Conservation (phyloP, 768 basidiomycete genomes). For the Psilocybe subaeruginosa region DNA sequence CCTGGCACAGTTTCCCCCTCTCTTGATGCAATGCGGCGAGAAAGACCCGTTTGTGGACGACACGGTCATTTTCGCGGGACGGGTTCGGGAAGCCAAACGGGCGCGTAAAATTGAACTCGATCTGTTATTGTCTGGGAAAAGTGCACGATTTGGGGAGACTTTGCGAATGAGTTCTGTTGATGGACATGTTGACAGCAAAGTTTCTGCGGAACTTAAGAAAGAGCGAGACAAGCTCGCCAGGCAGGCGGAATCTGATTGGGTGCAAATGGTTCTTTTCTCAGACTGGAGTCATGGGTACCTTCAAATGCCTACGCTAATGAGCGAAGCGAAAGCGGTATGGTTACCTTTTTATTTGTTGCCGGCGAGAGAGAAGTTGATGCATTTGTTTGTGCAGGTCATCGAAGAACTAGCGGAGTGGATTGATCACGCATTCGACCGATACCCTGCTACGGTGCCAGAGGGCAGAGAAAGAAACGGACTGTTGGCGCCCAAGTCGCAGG, state of each 20-base stretch:
- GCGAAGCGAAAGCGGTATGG: slow-evolving; percentile 69
- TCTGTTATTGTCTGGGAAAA: slow-evolving; percentile 58
- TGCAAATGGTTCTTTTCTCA: slow-evolving; percentile 89
- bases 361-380: slow-evolving; percentile 5
- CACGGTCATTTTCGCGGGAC: slow-evolving; percentile 94
- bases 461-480: slow-evolving; percentile 6
- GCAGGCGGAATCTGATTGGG: slow-evolving; percentile 93
- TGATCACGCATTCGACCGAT: slow-evolving; percentile 66
- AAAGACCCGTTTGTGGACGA: slow-evolving; percentile 96
- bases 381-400: slow-evolving; percentile 25
- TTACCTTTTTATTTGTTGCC: not conserved
- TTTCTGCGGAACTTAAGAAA: slow-evolving; percentile 46
- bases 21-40: slow-evolving; percentile 95
- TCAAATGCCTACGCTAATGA: slow-evolving; percentile 91
- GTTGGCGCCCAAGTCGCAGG: slow-evolving; percentile 17
- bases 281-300: slow-evolving; percentile 98
- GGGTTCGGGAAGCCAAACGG: slow-evolving; percentile 93
- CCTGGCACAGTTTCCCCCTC: slow-evolving; percentile 91
- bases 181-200: slow-evolving; percentile 31
- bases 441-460: slow-evolving; percentile 20
- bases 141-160: slow-evolving; percentile 62
- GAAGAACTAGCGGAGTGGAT: slow-evolving; percentile 81
- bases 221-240: slow-evolving; percentile 63
- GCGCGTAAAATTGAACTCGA: slow-evolving; percentile 77
- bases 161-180: slow-evolving; percentile 61